Evolutionary conservation across 2,329 filamentous ascomycete species (phyloP).

Genomic region (Sarocladiaceae sp.): DNA sequence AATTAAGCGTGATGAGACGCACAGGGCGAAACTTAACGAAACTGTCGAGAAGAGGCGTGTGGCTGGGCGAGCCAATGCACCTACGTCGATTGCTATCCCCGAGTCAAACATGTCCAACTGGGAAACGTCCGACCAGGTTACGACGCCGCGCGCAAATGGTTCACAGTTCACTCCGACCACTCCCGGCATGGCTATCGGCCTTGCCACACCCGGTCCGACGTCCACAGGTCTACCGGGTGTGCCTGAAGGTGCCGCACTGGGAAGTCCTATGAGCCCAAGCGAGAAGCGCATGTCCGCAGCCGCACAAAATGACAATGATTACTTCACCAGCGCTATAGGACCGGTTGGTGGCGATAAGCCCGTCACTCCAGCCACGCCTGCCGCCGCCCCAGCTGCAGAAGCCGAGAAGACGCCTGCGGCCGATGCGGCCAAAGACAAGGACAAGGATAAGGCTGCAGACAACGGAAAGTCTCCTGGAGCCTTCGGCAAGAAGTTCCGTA

Average conservation of each 20-base stretch:
- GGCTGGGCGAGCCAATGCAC: conserved; percentile 52
- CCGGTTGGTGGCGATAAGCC: conserved; percentile 27
- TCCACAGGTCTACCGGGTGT: conserved; percentile 37
- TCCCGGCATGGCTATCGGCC: conserved; percentile 72
- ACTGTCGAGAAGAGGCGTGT: conserved; percentile 54
- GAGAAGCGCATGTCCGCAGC: conserved; percentile 57
- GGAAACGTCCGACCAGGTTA: conserved; percentile 41
- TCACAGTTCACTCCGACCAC: conserved; percentile 59
- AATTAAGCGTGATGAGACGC: conserved; percentile 71
- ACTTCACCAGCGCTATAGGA: conserved; percentile 65
- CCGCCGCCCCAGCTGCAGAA: conserved; percentile 42
- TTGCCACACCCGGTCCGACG: conserved; percentile 60
- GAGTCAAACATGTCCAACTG: conserved; percentile 27
- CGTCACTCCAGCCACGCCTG: conserved; percentile 40
- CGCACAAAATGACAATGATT: conserved; percentile 61
- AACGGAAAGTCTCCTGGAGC: conserved; percentile 56
- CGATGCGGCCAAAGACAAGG: conserved; percentile 45
- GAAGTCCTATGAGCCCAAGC: conserved; percentile 38
- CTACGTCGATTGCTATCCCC: conserved; percentile 52
- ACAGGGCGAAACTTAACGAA: conserved; percentile 66
- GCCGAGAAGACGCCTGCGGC: conserved; percentile 44
- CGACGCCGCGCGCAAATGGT: conserved; percentile 63
- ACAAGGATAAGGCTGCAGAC: conserved; percentile 39
- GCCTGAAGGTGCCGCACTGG: conserved; percentile 40
- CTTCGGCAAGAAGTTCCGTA: conserved; percentile 83